Evolutionary conservation across 2,329 filamentous ascomycete species (phyloP).

Genomic region (Hymenoscyphus albidus): DNA sequence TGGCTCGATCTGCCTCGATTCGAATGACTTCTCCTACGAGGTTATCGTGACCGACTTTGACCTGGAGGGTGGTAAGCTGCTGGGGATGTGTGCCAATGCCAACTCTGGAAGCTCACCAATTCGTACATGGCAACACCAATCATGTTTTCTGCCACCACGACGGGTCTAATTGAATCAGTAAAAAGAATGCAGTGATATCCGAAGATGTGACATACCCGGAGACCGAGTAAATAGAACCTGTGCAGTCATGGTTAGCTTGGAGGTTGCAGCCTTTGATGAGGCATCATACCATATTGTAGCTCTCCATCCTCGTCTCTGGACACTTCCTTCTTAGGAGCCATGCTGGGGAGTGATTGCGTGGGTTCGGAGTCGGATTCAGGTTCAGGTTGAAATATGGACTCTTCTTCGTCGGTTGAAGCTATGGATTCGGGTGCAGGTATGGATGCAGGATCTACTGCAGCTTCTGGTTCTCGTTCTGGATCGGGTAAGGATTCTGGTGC

Average conservation of each 20-base stretch:
- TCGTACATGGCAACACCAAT: conserved; percentile 99
- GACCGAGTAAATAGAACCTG: conserved; percentile 66
- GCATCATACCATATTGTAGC: conserved; percentile 50
- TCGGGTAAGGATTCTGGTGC: too few species aligned
- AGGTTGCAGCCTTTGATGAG: conserved; percentile 10
- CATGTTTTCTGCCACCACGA: conserved; percentile 97
- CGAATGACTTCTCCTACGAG: conserved; percentile 97
- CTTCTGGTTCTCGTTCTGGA: too few species aligned
- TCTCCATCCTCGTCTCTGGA: conserved; percentile 44
- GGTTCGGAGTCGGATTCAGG: conserved; percentile 11
- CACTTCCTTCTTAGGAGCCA: conserved; percentile 38
- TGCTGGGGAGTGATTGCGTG: conserved; percentile 32
- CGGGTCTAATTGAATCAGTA: conserved; percentile 56
- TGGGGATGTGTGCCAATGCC: conserved; percentile 33
- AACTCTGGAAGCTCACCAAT: conserved; percentile 49
- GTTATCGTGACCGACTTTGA: conserved; percentile 86
- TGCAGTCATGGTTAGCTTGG: conserved; percentile 26
- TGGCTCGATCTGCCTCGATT: conserved; percentile 91
- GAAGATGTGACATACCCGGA: conserved; percentile 48
- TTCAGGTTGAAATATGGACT: neutral
- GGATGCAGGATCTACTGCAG: conserved; percentile 10
- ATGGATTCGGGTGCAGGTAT: too few species aligned
- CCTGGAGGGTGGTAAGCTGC: conserved; percentile 46
- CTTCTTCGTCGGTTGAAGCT: too few species aligned
- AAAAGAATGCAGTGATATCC: neutral